Percentiles rank a stretch among this genome's conserved stretches.
Conservation (phyloP, 208 protist genomes). For the Tritrichomonas musculus region DNA sequence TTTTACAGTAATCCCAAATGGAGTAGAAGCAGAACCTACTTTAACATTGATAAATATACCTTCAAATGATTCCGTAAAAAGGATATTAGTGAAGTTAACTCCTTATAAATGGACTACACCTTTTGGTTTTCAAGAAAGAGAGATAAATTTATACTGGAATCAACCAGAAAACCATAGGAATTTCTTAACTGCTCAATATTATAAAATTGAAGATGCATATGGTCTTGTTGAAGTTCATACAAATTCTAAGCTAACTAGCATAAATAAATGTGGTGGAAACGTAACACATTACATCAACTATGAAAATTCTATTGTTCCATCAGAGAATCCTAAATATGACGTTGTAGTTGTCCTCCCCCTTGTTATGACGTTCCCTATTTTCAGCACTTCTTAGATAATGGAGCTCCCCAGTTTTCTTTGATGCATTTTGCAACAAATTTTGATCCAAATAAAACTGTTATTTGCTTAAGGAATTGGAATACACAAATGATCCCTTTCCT, state of each 20-base stretch:
- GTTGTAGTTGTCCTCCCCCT: neutral
- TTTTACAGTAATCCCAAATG: no score
- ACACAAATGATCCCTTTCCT: neutral
- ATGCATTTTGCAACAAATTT: no score
- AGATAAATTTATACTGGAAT: neutral
- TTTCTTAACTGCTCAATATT: neutral
- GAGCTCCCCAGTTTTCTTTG: neutral
- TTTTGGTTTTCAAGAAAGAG: neutral
- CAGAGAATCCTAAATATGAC: no score
- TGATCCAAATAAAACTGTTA: neutral
- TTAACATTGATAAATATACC: no score
- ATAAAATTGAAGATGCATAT: neutral
- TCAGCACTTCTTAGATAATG: conserved; percentile 27
- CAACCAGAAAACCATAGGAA: neutral
- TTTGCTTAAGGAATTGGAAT: no score
- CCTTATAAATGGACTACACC: conserved; percentile 17
- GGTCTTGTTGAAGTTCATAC: neutral
- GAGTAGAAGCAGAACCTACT: no score
- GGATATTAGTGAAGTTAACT: neutral
- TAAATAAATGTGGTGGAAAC: neutral
- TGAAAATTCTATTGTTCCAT: neutral
- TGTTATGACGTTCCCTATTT: neutral
- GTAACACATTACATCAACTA: neutral
- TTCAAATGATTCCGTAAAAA: neutral
- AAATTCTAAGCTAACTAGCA: neutral